Conservation (phyloP, 139 green algal genomes). For the Picocystis salinarum region DNA sequence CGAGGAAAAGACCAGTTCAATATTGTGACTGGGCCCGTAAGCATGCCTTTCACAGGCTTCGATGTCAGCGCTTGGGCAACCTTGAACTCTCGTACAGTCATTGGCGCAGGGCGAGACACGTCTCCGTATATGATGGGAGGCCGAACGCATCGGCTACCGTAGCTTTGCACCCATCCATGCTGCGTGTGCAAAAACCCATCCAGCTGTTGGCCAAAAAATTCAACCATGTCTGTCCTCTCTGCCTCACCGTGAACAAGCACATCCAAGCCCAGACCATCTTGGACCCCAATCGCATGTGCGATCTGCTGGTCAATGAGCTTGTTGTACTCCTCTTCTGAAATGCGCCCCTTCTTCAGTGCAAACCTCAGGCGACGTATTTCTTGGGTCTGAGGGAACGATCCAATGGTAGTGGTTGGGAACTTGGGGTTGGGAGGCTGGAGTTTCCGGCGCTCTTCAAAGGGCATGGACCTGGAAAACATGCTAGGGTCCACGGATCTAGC, state of each 20-base stretch:
- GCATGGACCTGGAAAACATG: constrained; percentile 2
- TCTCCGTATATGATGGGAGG: constrained; percentile 64
- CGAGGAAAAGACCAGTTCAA: constrained; percentile 83
- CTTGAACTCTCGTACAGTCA: constrained; percentile 67
- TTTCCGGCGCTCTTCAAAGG: background rate
- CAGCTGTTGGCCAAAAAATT: constrained; percentile 74
- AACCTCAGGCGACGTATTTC: constrained; percentile 32
- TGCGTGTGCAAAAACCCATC: constrained; percentile 19
- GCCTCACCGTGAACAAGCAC: constrained; percentile 80
- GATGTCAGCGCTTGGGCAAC: constrained; percentile 42
- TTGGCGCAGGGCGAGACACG: constrained; percentile 32
- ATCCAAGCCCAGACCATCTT: constrained; percentile 64
- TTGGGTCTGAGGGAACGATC: constrained; percentile 74
- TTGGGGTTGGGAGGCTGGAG: constrained; percentile 15
- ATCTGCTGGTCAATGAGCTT: constrained; percentile 38
- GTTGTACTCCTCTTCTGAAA: constrained; percentile 41
- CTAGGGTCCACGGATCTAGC: too few species aligned
- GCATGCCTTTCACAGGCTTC: constrained; percentile 79
- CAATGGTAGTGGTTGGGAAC: constrained; percentile 76
- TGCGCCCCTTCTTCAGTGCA: constrained; percentile 32
- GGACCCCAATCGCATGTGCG: constrained; percentile 20
- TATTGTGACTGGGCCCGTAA: constrained; percentile 76
- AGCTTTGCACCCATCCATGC: constrained; percentile 57
- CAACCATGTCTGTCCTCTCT: constrained; percentile 63
- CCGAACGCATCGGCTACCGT: constrained; percentile 66